Evolutionary conservation across 306 rosid genomes (phyloP).

Genomic region (Hylodesmum podocarpum): DNA sequence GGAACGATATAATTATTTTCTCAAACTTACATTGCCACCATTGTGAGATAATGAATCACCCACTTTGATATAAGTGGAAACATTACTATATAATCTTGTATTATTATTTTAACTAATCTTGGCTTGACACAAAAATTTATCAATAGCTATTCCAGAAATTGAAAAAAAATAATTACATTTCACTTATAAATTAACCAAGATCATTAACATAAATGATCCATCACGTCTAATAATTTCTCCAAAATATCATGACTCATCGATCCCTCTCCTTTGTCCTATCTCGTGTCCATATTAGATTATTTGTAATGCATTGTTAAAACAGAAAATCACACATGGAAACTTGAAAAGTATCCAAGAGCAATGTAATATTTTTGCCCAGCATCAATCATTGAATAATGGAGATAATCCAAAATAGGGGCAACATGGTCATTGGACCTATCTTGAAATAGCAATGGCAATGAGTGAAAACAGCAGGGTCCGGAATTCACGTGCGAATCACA

Average conservation of each 20-base stretch:
- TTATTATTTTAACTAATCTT: too few species aligned
- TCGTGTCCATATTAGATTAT: too few species aligned
- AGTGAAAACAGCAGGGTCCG: background rate
- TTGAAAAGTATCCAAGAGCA: background rate
- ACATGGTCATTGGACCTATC: slow-evolving; percentile 24
- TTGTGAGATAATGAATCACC: background rate
- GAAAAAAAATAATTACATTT: too few species aligned
- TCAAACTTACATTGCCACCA: background rate
- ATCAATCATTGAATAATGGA: slow-evolving; percentile 40
- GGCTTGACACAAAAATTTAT: too few species aligned
- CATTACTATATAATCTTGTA: too few species aligned
- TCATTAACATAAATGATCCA: too few species aligned
- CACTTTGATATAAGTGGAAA: too few species aligned
- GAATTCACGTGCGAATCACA: slow-evolving; percentile 65
- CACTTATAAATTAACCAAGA: too few species aligned
- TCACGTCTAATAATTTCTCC: too few species aligned
- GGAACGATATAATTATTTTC: background rate
- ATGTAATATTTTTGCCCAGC: background rate
- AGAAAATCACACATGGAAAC: background rate
- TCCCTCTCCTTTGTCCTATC: background rate
- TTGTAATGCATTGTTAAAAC: background rate
- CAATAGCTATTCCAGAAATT: too few species aligned
- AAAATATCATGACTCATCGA: background rate
- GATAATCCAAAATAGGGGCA: slow-evolving; percentile 20
- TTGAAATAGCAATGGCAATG: background rate